Conservation (phyloP, 176 grass and related monocot genomes). For the Triticum urartu region DNA sequence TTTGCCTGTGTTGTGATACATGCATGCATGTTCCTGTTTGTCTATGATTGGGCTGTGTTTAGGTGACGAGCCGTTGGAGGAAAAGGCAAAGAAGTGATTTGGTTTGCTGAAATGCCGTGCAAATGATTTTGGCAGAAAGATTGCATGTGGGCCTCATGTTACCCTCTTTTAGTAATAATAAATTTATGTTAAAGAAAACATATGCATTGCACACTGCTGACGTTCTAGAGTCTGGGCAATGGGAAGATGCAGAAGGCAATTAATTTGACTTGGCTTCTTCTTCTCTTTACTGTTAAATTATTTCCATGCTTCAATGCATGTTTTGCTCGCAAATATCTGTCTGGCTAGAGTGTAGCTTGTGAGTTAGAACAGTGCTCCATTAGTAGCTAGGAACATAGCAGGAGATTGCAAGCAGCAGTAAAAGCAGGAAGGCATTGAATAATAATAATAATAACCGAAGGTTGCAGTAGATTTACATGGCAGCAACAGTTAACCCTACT, state of each 20-base stretch:
- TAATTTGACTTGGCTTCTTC: slow-evolving; percentile 7
- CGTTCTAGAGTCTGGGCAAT: slow-evolving; percentile 26
- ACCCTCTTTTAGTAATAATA: background rate
- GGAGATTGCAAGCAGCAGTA: slow-evolving; percentile 42
- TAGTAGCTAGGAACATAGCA: slow-evolving; percentile 34
- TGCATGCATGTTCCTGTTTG: slow-evolving; percentile 39
- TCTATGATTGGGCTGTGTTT: slow-evolving; percentile 33
- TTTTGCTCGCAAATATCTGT: slow-evolving; percentile 20
- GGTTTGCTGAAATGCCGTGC: slow-evolving; percentile 40
- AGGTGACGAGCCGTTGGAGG: slow-evolving; percentile 15
- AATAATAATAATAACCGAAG: slow-evolving; percentile 1
- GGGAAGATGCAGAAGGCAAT: background rate
- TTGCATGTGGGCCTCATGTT: slow-evolving; percentile 37
- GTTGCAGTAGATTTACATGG: slow-evolving; percentile 51
- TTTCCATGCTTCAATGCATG: background rate
- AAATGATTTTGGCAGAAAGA: slow-evolving; percentile 22
- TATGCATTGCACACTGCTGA: slow-evolving; percentile 29
- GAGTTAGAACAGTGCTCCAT: slow-evolving; percentile 40
- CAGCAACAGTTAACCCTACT: slow-evolving; percentile 35
- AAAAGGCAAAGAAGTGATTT: background rate
- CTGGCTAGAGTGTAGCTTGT: slow-evolving; percentile 28
- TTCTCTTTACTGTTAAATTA: slow-evolving; percentile 26
- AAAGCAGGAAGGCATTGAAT: slow-evolving; percentile 35
- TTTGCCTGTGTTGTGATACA: slow-evolving; percentile 4
- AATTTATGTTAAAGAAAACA: slow-evolving; percentile 22